Conservation (phyloP, 768 basidiomycete species). For the Amylocystis lapponica region DNA sequence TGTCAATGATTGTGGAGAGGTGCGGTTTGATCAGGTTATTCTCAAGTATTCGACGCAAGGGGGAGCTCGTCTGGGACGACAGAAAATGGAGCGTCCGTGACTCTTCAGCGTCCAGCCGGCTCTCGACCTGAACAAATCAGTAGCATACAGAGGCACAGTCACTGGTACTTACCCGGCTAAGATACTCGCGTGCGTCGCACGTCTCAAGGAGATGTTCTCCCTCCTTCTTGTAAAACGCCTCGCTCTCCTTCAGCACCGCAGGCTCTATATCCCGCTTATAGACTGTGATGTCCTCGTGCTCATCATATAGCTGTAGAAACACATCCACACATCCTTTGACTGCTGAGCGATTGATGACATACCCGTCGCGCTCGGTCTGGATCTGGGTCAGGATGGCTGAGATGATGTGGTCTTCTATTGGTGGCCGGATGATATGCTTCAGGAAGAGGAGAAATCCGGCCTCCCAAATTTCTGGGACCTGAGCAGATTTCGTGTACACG, state of each 20-base stretch:
- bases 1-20: constrained; percentile 64
- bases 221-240: constrained; percentile 73
- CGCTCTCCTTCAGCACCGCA: constrained; percentile 69
- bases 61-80: constrained; percentile 60
- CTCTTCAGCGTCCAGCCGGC: constrained; percentile 76
- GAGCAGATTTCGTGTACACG: constrained; percentile 70
- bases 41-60: constrained; percentile 73
- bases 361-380: constrained; percentile 87
- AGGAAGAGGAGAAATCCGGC: constrained; percentile 82
- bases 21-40: constrained; percentile 73
- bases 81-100: constrained; percentile 84
- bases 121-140: constrained; percentile 56
- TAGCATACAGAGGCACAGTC: neutral
- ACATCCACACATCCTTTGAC: constrained; percentile 88
- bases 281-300: constrained; percentile 42
- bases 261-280: constrained; percentile 87
- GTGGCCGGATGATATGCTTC: constrained; percentile 67
- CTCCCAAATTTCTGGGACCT: constrained; percentile 75
- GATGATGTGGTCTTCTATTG: constrained; percentile 81
- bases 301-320: constrained; percentile 59
- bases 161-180: constrained; percentile 54
- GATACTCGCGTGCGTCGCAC: constrained; percentile 78
- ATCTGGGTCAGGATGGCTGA: constrained; percentile 82
- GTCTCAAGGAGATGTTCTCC: constrained; percentile 62
- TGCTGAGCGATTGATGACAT: constrained; percentile 84